phyloP scores from a whole-genome alignment of 2,329 filamentous ascomycete species.

The Penicillium sp. region DNA sequence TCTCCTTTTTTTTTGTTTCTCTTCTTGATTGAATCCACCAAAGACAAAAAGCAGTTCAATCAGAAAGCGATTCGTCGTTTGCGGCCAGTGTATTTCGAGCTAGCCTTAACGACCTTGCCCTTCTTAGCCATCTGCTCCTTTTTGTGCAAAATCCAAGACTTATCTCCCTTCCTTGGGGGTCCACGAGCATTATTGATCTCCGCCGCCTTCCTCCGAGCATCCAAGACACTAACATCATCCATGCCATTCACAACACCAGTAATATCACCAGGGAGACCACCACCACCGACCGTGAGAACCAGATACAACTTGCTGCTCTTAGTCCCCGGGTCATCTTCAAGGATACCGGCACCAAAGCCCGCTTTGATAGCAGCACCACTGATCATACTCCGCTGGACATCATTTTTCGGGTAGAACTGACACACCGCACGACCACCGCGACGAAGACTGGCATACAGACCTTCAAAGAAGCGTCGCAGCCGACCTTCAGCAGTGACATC shows the following conservation, averaged over 20 bases:
- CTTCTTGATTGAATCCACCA: background rate
- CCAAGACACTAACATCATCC: slow-evolving; percentile 80
- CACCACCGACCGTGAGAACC: slow-evolving; percentile 82
- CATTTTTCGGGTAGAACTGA: slow-evolving; percentile 98
- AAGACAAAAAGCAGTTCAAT: slow-evolving; percentile 11
- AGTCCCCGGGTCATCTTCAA: slow-evolving; percentile 93
- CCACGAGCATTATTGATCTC: slow-evolving; percentile 46
- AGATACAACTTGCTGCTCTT: slow-evolving; percentile 98
- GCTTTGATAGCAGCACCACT: slow-evolving; percentile 84
- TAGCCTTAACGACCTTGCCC: slow-evolving; percentile 89
- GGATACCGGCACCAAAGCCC: slow-evolving; percentile 88
- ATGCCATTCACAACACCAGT: slow-evolving; percentile 85
- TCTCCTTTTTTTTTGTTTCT: no score
- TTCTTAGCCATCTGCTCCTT: slow-evolving; percentile 93
- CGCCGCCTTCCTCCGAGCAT: slow-evolving; percentile 57
- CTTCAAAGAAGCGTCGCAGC: slow-evolving; percentile 84
- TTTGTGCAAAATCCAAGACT: slow-evolving; percentile 55
- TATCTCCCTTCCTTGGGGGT: slow-evolving; percentile 47
- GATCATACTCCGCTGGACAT: slow-evolving; percentile 88
- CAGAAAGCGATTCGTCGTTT: slow-evolving; percentile 79
- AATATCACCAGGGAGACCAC: slow-evolving; percentile 67
- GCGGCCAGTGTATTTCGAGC: slow-evolving; percentile 89
- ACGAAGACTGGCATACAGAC: slow-evolving; percentile 77
- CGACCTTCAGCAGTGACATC: slow-evolving; percentile 78
- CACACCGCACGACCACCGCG: slow-evolving; percentile 87